These are phyloP conservation scores for Saxophila tyrrhenica DNA, from an alignment of 495 filamentous ascomycete species.

Conservation along the genomic window DNA sequence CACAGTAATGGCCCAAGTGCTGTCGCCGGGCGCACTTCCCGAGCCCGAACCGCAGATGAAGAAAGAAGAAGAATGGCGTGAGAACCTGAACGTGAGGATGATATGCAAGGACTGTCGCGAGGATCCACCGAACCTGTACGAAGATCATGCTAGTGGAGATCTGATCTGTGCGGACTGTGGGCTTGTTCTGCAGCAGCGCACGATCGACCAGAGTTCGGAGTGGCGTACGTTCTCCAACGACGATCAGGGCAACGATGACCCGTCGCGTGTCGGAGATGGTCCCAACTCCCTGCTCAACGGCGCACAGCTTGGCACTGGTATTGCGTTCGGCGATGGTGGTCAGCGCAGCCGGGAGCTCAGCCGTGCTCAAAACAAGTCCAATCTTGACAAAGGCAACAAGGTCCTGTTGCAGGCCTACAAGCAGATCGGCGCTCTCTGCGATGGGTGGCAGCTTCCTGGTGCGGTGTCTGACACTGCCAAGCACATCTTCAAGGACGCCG, in stretches of 20 bases:
- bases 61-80: conserved; percentile 41
- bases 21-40: conserved; percentile 31
- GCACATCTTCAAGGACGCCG: conserved; percentile 84
- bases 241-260: conserved; percentile 86
- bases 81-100: conserved; percentile 73
- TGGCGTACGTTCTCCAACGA: conserved; percentile 99
- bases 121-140: conserved; percentile 75
- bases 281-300: conserved; percentile 80
- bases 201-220: conserved; percentile 90
- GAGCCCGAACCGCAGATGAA: conserved; percentile 15
- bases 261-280: conserved; percentile 91
- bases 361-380: conserved; percentile 73
- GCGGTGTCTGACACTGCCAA: conserved; percentile 77
- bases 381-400: conserved; percentile 80
- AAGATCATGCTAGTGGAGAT: conserved; percentile 85
- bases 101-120: conserved; percentile 88
- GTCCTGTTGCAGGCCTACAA: conserved; percentile 69
- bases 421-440: conserved; percentile 79
- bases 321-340: conserved; percentile 66
- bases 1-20: conserved; percentile 22
- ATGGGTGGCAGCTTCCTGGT: conserved; percentile 68
- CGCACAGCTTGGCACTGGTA: conserved; percentile 81
- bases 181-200: conserved; percentile 77
- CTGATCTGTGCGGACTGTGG: conserved; percentile 88
- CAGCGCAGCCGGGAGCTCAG: conserved; percentile 61